Evolutionary conservation across 441 rosid species (phyloP).

Genomic region (Raphanus hybrid): DNA sequence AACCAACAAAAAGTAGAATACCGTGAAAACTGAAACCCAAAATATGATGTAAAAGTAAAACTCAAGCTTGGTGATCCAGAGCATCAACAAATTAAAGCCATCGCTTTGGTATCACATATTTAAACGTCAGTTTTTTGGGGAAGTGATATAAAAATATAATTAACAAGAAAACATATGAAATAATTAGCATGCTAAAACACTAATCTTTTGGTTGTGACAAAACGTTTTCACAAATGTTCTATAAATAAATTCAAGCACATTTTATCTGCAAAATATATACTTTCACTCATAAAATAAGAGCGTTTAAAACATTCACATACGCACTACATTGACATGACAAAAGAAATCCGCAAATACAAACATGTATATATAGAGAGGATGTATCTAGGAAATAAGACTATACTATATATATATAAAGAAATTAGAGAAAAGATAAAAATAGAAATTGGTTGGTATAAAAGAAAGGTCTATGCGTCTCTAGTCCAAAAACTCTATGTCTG

Average conservation of each 20-base stretch:
- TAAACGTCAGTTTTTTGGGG: neutral
- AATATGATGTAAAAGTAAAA: neutral
- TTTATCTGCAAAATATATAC: neutral
- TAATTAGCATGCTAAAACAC: neutral
- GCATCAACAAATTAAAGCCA: neutral
- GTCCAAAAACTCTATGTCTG: constrained; percentile 11
- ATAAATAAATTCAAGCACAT: neutral
- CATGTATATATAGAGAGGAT: neutral
- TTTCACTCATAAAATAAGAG: neutral
- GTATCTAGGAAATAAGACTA: neutral
- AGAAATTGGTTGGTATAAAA: constrained; percentile 26
- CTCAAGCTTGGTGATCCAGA: neutral
- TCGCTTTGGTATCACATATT: neutral
- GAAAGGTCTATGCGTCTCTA: constrained; percentile 22
- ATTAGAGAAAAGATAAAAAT: constrained; percentile 10
- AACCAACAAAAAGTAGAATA: neutral
- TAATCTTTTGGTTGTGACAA: neutral
- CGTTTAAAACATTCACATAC: neutral
- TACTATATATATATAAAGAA: neutral
- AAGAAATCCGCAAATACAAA: neutral
- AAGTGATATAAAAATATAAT: neutral
- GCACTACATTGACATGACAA: neutral
- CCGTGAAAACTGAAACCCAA: neutral
- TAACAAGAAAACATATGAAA: neutral
- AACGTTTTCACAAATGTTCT: neutral